phyloP scores from a whole-genome alignment of 1,284 basidiomycete genomes.

The Pseudozyma sp. region DNA sequence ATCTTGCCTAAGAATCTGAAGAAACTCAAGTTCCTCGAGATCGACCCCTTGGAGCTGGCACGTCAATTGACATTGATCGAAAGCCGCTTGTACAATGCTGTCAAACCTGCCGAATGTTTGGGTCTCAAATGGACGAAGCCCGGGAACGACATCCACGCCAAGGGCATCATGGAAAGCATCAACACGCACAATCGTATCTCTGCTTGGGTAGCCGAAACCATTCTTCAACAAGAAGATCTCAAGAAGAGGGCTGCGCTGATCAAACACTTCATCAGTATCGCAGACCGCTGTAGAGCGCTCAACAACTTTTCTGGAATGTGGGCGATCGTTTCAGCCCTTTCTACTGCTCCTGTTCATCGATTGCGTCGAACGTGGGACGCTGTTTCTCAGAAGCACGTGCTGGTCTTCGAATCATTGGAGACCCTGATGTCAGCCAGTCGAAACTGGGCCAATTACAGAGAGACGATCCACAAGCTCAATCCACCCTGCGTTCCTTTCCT shows the following conservation, averaged over 20 bases:
- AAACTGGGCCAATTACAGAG: constrained; percentile 93
- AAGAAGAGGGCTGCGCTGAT: constrained; percentile 83
- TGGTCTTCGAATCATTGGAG: constrained; percentile 76
- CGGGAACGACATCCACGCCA: constrained; percentile 70
- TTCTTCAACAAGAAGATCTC: constrained; percentile 86
- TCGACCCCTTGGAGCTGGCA: constrained; percentile 90
- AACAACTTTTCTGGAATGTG: constrained; percentile 97
- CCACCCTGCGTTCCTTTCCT: constrained; percentile 98
- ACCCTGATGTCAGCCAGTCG: constrained; percentile 86
- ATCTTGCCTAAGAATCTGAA: constrained; percentile 80
- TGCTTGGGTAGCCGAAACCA: constrained; percentile 92
- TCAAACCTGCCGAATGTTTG: constrained; percentile 91
- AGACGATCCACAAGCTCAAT: constrained; percentile 83
- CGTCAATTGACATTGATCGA: constrained; percentile 95
- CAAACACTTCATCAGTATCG: constrained; percentile 92
- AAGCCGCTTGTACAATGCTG: constrained; percentile 85
- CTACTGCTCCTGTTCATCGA: constrained; percentile 91
- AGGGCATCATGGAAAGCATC: constrained; percentile 87
- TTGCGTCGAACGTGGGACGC: constrained; percentile 96
- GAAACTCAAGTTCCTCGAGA: constrained; percentile 85
- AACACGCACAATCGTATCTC: constrained; percentile 88
- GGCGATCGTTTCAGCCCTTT: constrained; percentile 93
- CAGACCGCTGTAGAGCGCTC: constrained; percentile 87
- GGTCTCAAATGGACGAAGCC: constrained; percentile 70
- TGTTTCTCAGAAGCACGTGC: constrained; percentile 75